Conservation (phyloP, 306 rosid genomes). For the Prunus mira region DNA sequence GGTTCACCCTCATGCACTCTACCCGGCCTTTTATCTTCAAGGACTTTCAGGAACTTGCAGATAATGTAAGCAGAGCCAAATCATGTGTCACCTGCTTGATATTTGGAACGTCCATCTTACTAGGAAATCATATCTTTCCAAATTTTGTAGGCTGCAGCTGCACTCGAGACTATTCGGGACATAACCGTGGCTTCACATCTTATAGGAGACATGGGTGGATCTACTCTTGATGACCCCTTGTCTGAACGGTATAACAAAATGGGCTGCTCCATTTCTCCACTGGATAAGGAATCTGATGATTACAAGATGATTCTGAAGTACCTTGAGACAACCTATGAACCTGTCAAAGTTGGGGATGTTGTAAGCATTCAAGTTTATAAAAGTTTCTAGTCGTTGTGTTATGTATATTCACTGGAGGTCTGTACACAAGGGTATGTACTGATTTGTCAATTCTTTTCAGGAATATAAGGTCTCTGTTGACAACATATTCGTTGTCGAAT, state of each 20-base stretch:
- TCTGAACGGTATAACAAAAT: constrained; percentile 57
- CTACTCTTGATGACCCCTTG: constrained; percentile 73
- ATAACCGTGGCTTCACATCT: constrained; percentile 71
- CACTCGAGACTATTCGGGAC: constrained; percentile 65
- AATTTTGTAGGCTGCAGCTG: constrained; percentile 63
- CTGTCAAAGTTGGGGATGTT: constrained; percentile 65
- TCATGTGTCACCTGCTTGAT: background rate
- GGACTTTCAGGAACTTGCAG: constrained; percentile 74
- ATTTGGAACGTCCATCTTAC: background rate
- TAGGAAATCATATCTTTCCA: background rate
- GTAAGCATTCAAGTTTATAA: constrained; percentile 33
- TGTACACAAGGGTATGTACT: background rate
- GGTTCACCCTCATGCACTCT: constrained; percentile 85
- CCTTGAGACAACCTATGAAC: constrained; percentile 70
- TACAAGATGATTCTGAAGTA: constrained; percentile 74
- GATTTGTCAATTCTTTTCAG: constrained; percentile 33
- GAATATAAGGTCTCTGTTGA: constrained; percentile 67
- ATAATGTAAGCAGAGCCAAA: constrained; percentile 49
- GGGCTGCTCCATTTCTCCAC: constrained; percentile 58
- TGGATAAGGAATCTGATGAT: constrained; percentile 56
- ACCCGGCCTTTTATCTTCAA: constrained; percentile 75
- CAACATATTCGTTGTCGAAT: constrained; percentile 51
- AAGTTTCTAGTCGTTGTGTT: background rate
- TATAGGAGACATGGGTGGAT: constrained; percentile 72
- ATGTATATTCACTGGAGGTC: background rate